A percentile compares a stretch with the other conserved stretches of the same genome.
phyloP scores from a whole-genome alignment of 305 asterid genomes.

The Rubia peregrina region DNA sequence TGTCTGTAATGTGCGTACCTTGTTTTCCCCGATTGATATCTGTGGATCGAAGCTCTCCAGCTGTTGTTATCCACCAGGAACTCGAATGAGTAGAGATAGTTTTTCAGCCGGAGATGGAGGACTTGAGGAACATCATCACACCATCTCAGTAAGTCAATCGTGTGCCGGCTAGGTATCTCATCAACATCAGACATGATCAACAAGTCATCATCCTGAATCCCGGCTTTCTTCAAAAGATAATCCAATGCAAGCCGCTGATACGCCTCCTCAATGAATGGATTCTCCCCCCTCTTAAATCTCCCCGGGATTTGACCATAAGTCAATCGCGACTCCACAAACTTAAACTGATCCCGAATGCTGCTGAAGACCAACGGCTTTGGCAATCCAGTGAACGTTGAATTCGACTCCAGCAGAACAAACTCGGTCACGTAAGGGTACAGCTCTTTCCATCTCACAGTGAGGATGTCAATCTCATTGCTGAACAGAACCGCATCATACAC shows the following conservation, averaged over 20 bases:
- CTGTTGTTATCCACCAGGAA: constrained; percentile 72
- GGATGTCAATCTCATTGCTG: constrained; percentile 82
- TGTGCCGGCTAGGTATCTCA: constrained; percentile 88
- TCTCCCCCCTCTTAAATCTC: constrained; percentile 69
- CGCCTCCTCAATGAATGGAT: constrained; percentile 92
- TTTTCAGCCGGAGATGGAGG: constrained; percentile 76
- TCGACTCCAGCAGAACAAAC: constrained; percentile 83
- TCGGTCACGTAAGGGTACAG: constrained; percentile 77
- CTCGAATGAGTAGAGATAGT: constrained; percentile 83
- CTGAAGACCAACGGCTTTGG: constrained; percentile 70
- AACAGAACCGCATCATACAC: constrained; percentile 91
- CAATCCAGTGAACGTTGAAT: constrained; percentile 86
- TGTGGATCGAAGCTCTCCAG: constrained; percentile 94
- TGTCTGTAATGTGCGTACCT: constrained; percentile 85
- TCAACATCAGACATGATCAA: constrained; percentile 94
- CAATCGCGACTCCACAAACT: constrained; percentile 70
- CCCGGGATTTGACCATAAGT: constrained; percentile 84
- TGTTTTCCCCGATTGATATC: constrained; percentile 77
- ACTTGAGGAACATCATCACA: constrained; percentile 71
- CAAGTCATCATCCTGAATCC: constrained; percentile 91
- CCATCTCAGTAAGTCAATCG: constrained; percentile 90
- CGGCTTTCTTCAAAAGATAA: constrained; percentile 81
- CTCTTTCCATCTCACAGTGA: constrained; percentile 83
- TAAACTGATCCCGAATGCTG: constrained; percentile 46
- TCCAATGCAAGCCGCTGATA: constrained; percentile 86